Conservation (phyloP, 1,284 basidiomycete species). For the Microbotryum saponariae region DNA sequence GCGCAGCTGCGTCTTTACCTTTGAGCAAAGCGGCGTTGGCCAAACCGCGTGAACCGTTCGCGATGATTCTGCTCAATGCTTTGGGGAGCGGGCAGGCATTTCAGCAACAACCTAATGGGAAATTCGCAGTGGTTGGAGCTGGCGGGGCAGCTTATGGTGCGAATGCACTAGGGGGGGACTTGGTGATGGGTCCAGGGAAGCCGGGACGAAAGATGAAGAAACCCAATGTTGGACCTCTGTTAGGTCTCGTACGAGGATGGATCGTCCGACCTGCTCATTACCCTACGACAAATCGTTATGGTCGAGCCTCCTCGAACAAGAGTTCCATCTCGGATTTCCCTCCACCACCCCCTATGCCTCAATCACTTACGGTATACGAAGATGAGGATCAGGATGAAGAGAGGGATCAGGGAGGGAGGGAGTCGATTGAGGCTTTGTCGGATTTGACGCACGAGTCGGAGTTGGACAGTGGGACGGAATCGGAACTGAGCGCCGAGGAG, state of each 20-base stretch:
- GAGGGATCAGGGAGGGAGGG: background rate
- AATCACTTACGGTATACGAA: constrained; percentile 16
- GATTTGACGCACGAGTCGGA: background rate
- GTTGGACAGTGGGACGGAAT: too few species aligned
- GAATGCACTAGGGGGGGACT: constrained; percentile 40
- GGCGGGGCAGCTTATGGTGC: too few species aligned
- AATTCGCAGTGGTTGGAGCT: too few species aligned
- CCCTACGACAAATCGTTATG: background rate
- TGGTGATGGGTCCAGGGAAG: constrained; percentile 51
- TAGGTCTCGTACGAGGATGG: constrained; percentile 63
- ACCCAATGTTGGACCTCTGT: constrained; percentile 58
- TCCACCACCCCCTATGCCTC: constrained; percentile 5
- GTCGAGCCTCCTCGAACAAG: background rate
- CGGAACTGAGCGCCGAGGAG: too few species aligned
- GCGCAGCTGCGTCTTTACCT: background rate
- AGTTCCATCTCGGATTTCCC: background rate
- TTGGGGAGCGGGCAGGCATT: constrained; percentile 52
- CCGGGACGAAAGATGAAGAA: constrained; percentile 30
- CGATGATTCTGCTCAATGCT: constrained; percentile 62
- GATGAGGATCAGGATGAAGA: constrained; percentile 47
- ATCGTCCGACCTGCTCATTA: constrained; percentile 21
- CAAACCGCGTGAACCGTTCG: constrained; percentile 43
- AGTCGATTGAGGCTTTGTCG: background rate
- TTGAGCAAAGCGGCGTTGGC: background rate
- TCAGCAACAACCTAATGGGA: too few species aligned